phyloP scores from a whole-genome alignment of 2,329 filamentous ascomycete species.

The Hymenoscyphus infarciens region DNA sequence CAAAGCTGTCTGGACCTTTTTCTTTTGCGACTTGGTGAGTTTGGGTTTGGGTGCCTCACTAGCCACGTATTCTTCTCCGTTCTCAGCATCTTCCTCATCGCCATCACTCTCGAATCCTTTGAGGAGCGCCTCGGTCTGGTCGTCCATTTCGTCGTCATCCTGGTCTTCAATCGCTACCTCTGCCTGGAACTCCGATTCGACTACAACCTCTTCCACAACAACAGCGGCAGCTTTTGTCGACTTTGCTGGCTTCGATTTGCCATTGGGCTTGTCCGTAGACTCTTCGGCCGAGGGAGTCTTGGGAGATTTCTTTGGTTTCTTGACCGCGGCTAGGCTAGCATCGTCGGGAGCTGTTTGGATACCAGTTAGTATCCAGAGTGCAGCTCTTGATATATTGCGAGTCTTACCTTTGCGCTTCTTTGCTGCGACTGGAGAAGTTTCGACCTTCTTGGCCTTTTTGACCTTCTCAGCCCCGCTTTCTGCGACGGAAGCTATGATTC shows the following conservation, averaged over 20 bases:
- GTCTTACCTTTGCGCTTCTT: slow-evolving; percentile 37
- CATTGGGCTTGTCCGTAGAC: slow-evolving; percentile 18
- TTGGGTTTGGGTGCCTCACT: slow-evolving; percentile 38
- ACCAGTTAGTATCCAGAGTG: not conserved
- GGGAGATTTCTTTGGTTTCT: slow-evolving; percentile 34
- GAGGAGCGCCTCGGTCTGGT: slow-evolving; percentile 51
- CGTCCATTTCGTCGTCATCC: slow-evolving; percentile 39
- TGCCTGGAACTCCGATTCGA: slow-evolving; percentile 16
- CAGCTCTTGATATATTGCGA: not conserved
- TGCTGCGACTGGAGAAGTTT: slow-evolving; percentile 21
- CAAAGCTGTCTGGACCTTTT: slow-evolving; percentile 44
- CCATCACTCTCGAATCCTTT: slow-evolving; percentile 53
- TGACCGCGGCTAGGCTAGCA: slow-evolving; percentile 30
- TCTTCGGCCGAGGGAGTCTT: slow-evolving; percentile 31
- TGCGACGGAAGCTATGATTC: slow-evolving; percentile 36
- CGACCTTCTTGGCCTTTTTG: slow-evolving; percentile 41
- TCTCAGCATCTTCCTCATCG: slow-evolving; percentile 45
- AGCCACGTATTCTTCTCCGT: slow-evolving; percentile 34
- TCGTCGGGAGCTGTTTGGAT: slow-evolving; percentile 29
- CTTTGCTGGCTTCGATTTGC: slow-evolving; percentile 19
- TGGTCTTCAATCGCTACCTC: slow-evolving; percentile 22
- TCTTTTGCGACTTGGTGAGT: slow-evolving; percentile 46
- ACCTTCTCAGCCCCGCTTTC: slow-evolving; percentile 35
- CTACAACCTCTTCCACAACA: slow-evolving; percentile 19
- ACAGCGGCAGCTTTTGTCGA: slow-evolving; percentile 23